phyloP scores from a whole-genome alignment of 140 eudicot species.

The Anethum foeniculum region DNA sequence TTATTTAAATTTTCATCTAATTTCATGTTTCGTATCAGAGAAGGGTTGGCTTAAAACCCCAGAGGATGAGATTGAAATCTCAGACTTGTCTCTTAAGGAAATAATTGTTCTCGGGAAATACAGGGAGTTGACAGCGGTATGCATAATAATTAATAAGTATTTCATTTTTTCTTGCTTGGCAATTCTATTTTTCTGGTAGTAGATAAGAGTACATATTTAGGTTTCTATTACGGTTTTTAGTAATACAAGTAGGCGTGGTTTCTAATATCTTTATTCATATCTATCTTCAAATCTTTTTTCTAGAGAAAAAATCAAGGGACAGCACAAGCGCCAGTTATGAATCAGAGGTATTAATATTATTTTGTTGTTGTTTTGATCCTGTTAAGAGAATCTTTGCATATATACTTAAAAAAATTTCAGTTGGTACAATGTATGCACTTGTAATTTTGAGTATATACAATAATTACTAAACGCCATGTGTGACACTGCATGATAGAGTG shows the following conservation, averaged over 20 bases:
- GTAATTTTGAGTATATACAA: neutral
- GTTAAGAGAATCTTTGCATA: neutral
- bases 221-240: neutral
- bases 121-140: slow-evolving; percentile 7
- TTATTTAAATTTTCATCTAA: neutral
- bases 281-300: slow-evolving; percentile 13
- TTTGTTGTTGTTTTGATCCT: neutral
- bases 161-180: neutral
- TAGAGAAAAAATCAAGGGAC: slow-evolving; percentile 48
- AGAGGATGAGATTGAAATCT: slow-evolving; percentile 7
- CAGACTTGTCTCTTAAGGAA: slow-evolving; percentile 3
- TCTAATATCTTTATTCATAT: slow-evolving; percentile 13
- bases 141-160: neutral
- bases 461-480: neutral
- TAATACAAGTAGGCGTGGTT: neutral
- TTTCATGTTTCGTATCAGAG: neutral
- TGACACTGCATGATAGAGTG: neutral
- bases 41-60: slow-evolving; percentile 9
- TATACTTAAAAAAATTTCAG: neutral
- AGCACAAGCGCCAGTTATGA: slow-evolving; percentile 20
- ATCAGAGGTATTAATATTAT: slow-evolving; percentile 39
- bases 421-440: neutral
- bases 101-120: slow-evolving; percentile 7
- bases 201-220: neutral
- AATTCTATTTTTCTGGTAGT: neutral